These are phyloP conservation scores for Cryphonectria nitschkei DNA, from an alignment of 2,329 filamentous ascomycete genomes.

Conservation along the genomic window DNA sequence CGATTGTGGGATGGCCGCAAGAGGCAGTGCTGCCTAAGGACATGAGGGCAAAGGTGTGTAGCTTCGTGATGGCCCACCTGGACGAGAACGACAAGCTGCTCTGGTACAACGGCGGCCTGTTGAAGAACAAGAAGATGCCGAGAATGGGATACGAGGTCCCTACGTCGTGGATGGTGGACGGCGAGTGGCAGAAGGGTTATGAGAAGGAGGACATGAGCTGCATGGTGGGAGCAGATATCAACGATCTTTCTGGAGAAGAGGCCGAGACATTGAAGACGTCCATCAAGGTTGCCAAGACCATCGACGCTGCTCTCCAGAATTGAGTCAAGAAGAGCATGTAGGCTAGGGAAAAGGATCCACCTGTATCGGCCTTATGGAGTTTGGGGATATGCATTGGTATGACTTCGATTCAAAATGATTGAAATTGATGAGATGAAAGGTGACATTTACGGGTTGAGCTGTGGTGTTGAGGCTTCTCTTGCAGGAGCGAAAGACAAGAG, in stretches of 20 bases:
- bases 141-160: slow-evolving; percentile 41
- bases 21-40: not conserved
- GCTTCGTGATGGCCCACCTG: slow-evolving; percentile 47
- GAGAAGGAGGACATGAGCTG: slow-evolving; percentile 43
- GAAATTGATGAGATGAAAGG: not conserved
- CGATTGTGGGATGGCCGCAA: slow-evolving; percentile 43
- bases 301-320: slow-evolving; percentile 26
- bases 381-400: not conserved
- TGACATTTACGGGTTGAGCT: not conserved
- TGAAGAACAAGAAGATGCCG: slow-evolving; percentile 44
- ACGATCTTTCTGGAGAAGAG: slow-evolving; percentile 22
- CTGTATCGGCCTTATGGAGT: not conserved
- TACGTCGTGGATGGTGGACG: slow-evolving; percentile 46
- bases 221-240: slow-evolving; percentile 36
- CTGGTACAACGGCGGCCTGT: slow-evolving; percentile 49
- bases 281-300: slow-evolving; percentile 31
- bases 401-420: not conserved
- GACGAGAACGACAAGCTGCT: slow-evolving; percentile 43
- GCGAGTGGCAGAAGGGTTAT: slow-evolving; percentile 41
- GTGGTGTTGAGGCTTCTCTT: not conserved
- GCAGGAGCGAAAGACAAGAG: not conserved
- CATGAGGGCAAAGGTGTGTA: slow-evolving; percentile 39
- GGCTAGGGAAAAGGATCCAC: not conserved
- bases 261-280: slow-evolving; percentile 21
- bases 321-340: not conserved